A percentile compares a stretch with the other conserved stretches of the same genome.
phyloP scores from a whole-genome alignment of 148 eudicot genomes.

The Chenopodium formosanum region DNA sequence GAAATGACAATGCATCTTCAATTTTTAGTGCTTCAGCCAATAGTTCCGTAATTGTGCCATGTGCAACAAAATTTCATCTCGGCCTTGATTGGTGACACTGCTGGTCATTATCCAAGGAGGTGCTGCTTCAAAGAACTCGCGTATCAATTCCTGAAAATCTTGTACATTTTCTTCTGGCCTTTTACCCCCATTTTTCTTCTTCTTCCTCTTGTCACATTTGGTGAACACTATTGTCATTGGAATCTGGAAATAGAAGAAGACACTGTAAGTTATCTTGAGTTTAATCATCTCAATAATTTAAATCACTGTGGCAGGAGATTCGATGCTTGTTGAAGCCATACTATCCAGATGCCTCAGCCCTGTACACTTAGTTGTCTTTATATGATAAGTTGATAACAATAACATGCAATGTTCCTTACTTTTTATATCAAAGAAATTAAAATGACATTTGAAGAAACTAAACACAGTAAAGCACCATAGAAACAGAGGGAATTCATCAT shows the following conservation, averaged over 20 bases:
- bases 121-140: slow-evolving; percentile 61
- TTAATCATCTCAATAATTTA: background rate
- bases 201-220: slow-evolving; percentile 91
- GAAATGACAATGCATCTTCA: background rate
- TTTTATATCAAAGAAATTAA: background rate
- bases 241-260: slow-evolving; percentile 44
- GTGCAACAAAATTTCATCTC: slow-evolving; percentile 91
- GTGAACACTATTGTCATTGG: slow-evolving; percentile 96
- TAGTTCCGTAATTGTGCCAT: slow-evolving; percentile 96
- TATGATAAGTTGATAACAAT: background rate
- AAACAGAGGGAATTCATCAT: background rate
- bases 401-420: background rate
- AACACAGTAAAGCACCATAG: background rate
- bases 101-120: slow-evolving; percentile 99
- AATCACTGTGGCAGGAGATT: background rate
- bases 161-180: slow-evolving; percentile 87
- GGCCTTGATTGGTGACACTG: slow-evolving; percentile 93
- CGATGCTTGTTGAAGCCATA: background rate
- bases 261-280: background rate
- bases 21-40: slow-evolving; percentile 82
- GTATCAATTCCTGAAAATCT: slow-evolving; percentile 70
- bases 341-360: background rate
- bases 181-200: slow-evolving; percentile 94
- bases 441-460: background rate
- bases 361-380: background rate